phyloP scores from a whole-genome alignment of 2,329 filamentous ascomycete species.

The Hymenoscyphus repandus region DNA sequence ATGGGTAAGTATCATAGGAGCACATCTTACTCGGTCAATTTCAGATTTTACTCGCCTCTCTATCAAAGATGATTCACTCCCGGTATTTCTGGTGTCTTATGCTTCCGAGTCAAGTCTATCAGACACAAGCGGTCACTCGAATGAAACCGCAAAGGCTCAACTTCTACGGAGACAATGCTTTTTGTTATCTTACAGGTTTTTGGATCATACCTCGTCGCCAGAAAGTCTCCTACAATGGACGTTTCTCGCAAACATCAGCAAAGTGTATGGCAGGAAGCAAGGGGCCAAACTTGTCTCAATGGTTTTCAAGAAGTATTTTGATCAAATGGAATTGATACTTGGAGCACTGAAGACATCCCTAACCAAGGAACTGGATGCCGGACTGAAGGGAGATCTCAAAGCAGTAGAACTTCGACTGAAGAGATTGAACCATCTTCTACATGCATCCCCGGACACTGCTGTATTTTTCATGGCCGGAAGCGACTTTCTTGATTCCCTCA shows the following conservation, averaged over 20 bases:
- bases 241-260: slow-evolving; percentile 64
- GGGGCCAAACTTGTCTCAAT: slow-evolving; percentile 44
- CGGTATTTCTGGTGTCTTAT: slow-evolving; percentile 62
- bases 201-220: slow-evolving; percentile 41
- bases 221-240: slow-evolving; percentile 53
- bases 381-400: slow-evolving; percentile 49
- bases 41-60: slow-evolving; percentile 48
- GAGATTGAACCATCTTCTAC: slow-evolving; percentile 58
- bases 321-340: slow-evolving; percentile 48
- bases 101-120: slow-evolving; percentile 48
- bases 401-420: slow-evolving; percentile 50
- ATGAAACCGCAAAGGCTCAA: slow-evolving; percentile 32
- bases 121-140: slow-evolving; percentile 11
- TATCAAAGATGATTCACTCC: slow-evolving; percentile 52
- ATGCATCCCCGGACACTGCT: slow-evolving; percentile 52
- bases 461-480: slow-evolving; percentile 73
- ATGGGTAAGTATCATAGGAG: slow-evolving; percentile 64
- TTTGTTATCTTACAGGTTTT: slow-evolving; percentile 54
- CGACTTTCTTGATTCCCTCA: slow-evolving; percentile 78
- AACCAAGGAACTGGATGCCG: slow-evolving; percentile 57
- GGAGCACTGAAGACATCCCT: slow-evolving; percentile 56
- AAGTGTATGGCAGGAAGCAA: slow-evolving; percentile 59
- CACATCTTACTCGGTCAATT: slow-evolving; percentile 56
- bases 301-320: slow-evolving; percentile 48
- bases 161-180: slow-evolving; percentile 60